phyloP scores from a whole-genome alignment of 2,329 filamentous ascomycete genomes.

The Ampelomyces quisqualis region DNA sequence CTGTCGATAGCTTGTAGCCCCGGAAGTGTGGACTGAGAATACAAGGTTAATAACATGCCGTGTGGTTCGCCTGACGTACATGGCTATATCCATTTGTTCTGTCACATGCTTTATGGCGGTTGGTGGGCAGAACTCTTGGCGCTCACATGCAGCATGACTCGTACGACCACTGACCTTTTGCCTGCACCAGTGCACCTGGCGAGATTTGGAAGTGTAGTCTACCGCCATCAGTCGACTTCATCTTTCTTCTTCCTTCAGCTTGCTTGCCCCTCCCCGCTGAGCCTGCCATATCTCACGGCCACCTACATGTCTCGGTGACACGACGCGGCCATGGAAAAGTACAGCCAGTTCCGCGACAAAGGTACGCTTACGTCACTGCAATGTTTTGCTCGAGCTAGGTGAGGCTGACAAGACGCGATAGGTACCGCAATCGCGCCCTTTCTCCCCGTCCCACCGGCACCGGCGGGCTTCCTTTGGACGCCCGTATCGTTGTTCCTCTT shows the following conservation, averaged over 20 bases:
- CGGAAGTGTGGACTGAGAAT: background rate
- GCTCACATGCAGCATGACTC: conserved; percentile 25
- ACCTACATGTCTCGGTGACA: no score
- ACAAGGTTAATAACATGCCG: background rate
- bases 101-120: background rate
- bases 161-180: conserved; percentile 16
- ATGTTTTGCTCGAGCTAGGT: no score
- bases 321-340: conserved; percentile 75
- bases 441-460: conserved; percentile 72
- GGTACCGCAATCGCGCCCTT: conserved; percentile 96
- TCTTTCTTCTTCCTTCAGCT: background rate
- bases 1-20: background rate
- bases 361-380: conserved; percentile 53
- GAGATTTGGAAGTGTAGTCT: conserved; percentile 10
- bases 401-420: conserved; percentile 46
- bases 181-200: conserved; percentile 14
- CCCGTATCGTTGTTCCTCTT: conserved; percentile 73
- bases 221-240: background rate
- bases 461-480: conserved; percentile 60
- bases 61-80: no score
- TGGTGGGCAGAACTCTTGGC: conserved; percentile 20
- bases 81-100: no score
- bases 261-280: conserved; percentile 4
- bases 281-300: background rate
- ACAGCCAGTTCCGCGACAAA: conserved; percentile 87